Conservation (phyloP, 139 green algal genomes). For the Astrephomene gubernaculifera region DNA sequence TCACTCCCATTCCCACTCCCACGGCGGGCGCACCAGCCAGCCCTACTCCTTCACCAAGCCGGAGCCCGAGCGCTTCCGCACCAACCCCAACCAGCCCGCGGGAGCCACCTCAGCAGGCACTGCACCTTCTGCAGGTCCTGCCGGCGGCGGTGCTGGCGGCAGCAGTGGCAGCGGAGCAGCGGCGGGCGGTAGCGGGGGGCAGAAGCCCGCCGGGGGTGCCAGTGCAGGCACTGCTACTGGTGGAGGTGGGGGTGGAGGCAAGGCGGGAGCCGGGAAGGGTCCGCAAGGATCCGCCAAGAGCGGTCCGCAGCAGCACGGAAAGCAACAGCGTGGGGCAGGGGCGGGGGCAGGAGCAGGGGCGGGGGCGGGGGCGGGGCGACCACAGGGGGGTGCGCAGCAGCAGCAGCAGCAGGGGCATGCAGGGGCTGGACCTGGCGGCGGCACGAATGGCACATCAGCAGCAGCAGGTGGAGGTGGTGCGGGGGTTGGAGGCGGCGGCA, state of each 20-base stretch:
- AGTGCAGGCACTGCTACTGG: not conserved
- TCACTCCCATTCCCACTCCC: not conserved
- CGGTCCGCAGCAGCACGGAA: conserved; percentile 1
- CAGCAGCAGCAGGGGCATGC: not conserved
- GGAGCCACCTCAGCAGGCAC: not conserved
- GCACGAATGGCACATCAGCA: too few relatives aligned
- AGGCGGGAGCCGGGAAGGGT: not conserved
- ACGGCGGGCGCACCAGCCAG: conserved; percentile 7
- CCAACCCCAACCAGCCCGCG: not conserved
- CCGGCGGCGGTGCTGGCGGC: not conserved
- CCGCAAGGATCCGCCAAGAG: too few relatives aligned
- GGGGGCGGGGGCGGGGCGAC: not conserved
- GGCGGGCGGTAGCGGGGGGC: not conserved
- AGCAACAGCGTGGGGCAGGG: not conserved
- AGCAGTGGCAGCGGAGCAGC: not conserved
- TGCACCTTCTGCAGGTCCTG: not conserved
- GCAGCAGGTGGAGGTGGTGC: too few relatives aligned
- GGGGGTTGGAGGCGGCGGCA: too few relatives aligned
- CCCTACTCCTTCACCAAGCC: conserved; percentile 15
- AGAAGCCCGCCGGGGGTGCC: not conserved
- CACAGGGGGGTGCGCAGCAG: not conserved
- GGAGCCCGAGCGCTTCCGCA: not conserved
- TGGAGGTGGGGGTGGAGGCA: not conserved
- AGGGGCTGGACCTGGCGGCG: too few relatives aligned
- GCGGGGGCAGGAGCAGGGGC: not conserved